Base-by-base conservation (phyloP, 495 filamentous ascomycete species). In the Aspergillus baeticus region DNA sequence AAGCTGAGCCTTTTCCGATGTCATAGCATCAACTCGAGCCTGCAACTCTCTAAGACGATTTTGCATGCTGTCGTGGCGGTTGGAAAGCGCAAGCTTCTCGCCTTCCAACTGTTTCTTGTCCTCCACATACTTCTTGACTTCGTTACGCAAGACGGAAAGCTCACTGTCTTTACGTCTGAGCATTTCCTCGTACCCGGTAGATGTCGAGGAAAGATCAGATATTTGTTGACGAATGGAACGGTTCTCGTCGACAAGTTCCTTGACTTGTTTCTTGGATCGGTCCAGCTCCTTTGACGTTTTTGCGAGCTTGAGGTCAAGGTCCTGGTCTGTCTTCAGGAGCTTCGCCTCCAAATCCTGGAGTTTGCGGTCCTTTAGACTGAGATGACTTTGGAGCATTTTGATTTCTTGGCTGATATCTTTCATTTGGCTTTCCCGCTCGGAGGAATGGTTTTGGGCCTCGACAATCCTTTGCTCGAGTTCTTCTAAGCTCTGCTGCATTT, bases 161-260 rank as follows among this genome's bases (percentile, higher is more conserved):
- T 98, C 94, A 69, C 93, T 96, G 63, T 98, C 95, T 67, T 98
- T 98, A 47, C 88, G 86, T 20, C 91, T 77, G 15, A 98, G 85
- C 48, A 97, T 81, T 63, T 97, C 94, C 67, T 98, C 94, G 58
- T 96, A 98, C 60, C 88, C 85, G 1, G 92, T 96, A 0, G 94
- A 98, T 0, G 95, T 98, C 21, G 88, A 83, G 2, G 94, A 93
- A 10, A 98, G 78, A 61, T 96, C 88, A 0, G 87, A 81, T 36
- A 98, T 82, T 60, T 97, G 91, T 57, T 92, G 84, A 13, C 93
- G 83, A 26, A 96, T 82, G n/a, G 87, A 83, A 13, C 84, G 83
- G 62, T 98, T 95, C 59, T 98, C 93, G 6, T 84, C 86, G 4
- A 84, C 60, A 5, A 96, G 80, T 23, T 94, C 89, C 36, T 85